Conservation (phyloP, 1,284 basidiomycete genomes). For the Hypsizygus ulmarius region DNA sequence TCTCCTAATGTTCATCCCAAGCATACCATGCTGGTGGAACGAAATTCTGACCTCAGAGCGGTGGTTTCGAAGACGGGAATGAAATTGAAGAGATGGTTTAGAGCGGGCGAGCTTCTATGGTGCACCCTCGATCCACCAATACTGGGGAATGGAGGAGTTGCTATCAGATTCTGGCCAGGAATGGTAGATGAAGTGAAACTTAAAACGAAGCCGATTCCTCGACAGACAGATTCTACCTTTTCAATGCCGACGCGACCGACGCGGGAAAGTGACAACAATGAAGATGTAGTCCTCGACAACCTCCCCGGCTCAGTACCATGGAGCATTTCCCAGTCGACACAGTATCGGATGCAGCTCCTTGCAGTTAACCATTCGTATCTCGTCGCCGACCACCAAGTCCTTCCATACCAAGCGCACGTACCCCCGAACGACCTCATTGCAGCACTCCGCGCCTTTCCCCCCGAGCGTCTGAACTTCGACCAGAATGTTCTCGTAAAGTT, state of each 20-base stretch:
- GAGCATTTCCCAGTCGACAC: constrained; percentile 52
- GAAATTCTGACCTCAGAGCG: constrained; percentile 57
- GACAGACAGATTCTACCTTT: constrained; percentile 19
- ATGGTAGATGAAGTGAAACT: constrained; percentile 58
- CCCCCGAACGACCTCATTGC: constrained; percentile 49
- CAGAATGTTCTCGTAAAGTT: constrained; percentile 41
- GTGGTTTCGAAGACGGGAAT: constrained; percentile 39
- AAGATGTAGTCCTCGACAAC: constrained; percentile 12
- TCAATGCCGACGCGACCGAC: constrained; percentile 16
- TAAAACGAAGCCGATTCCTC: constrained; percentile 35
- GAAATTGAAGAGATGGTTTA: constrained; percentile 53
- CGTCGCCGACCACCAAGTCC: constrained; percentile 51
- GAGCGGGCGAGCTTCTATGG: constrained; percentile 75
- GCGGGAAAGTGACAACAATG: constrained; percentile 16
- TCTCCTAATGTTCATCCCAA: constrained; percentile 39
- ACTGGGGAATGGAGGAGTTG: constrained; percentile 34
- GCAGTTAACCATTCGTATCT: constrained; percentile 47
- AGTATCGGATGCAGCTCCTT: constrained; percentile 65
- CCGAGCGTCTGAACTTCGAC: constrained; percentile 44
- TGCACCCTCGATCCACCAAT: constrained; percentile 58
- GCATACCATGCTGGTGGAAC: constrained; percentile 52
- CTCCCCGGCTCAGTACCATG: constrained; percentile 39
- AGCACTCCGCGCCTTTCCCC: constrained; percentile 44
- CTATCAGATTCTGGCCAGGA: constrained; percentile 70
- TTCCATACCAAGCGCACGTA: constrained; percentile 69